A percentile compares a stretch with the other conserved stretches of the same genome.
These are phyloP conservation scores for Microascus cirrosus DNA, from an alignment of 2,329 filamentous ascomycete genomes.

Conservation along the genomic window DNA sequence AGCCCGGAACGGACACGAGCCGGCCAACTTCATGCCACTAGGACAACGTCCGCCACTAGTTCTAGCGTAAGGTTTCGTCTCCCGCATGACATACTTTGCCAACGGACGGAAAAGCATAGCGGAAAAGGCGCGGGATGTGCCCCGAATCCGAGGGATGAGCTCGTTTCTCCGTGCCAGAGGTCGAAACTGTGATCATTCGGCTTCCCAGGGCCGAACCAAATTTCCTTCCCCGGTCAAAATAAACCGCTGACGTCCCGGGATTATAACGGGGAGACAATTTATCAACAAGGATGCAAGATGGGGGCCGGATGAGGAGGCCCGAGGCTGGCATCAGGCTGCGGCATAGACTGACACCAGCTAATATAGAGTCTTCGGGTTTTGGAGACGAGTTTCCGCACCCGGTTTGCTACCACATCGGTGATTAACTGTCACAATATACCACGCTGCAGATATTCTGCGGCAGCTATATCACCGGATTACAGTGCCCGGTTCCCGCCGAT, in stretches of 20 bases:
- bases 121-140: neutral
- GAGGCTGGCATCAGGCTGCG: neutral
- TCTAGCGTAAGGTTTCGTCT: neutral
- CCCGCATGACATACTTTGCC: too few species aligned
- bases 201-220: neutral
- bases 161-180: neutral
- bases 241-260: neutral
- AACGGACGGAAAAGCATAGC: neutral
- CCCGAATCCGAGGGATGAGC: neutral
- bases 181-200: neutral
- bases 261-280: neutral
- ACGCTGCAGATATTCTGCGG: neutral
- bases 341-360: neutral
- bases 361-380: neutral
- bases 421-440: neutral
- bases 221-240: neutral
- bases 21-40: too few species aligned
- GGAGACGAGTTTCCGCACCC: neutral
- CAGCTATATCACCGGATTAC: neutral
- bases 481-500: neutral
- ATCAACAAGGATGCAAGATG: neutral
- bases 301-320: neutral
- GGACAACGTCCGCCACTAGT: too few species aligned
- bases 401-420: neutral
- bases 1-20: too few species aligned